Conservation (phyloP, 1,284 basidiomycete species). For the Rhodotorula sp. region DNA sequence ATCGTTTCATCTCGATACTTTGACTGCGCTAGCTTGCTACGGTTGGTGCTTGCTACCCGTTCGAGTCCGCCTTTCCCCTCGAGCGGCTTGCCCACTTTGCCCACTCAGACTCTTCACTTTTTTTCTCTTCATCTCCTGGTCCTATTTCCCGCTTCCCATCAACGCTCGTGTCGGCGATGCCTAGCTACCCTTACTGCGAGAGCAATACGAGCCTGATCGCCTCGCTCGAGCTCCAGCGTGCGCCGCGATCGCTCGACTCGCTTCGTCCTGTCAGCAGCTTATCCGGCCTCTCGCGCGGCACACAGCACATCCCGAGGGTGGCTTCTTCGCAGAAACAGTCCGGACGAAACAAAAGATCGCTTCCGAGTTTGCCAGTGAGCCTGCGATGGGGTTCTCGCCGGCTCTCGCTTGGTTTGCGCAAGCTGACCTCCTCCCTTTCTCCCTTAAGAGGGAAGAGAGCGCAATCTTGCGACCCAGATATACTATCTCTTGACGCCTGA, state of each 20-base stretch:
- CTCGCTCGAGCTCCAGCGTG: constrained; percentile 39
- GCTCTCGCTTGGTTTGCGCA: neutral
- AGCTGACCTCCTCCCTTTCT: neutral
- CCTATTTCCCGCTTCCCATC: neutral
- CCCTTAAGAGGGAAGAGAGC: constrained; percentile 46
- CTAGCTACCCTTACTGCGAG: constrained; percentile 12
- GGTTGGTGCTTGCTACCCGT: neutral
- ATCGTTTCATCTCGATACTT: too few species aligned
- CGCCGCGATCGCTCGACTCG: neutral
- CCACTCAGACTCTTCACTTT: neutral
- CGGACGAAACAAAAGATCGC: constrained; percentile 48
- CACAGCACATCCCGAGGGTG: constrained; percentile 48
- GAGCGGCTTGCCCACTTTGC: neutral
- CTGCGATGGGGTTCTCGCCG: too few species aligned
- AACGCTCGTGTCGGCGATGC: too few species aligned
- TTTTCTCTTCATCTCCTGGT: neutral
- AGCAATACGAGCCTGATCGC: constrained; percentile 42
- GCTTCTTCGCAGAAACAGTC: constrained; percentile 54
- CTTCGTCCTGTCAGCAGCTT: neutral
- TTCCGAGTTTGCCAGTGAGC: constrained; percentile 52
- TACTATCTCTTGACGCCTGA: constrained; percentile 56
- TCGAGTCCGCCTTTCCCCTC: too few species aligned
- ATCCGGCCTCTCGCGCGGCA: neutral
- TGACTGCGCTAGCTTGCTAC: too few species aligned
- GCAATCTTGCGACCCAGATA: constrained; percentile 47